Conservation (phyloP, 768 basidiomycete genomes). For the Coprinopsis marcescibilis region DNA sequence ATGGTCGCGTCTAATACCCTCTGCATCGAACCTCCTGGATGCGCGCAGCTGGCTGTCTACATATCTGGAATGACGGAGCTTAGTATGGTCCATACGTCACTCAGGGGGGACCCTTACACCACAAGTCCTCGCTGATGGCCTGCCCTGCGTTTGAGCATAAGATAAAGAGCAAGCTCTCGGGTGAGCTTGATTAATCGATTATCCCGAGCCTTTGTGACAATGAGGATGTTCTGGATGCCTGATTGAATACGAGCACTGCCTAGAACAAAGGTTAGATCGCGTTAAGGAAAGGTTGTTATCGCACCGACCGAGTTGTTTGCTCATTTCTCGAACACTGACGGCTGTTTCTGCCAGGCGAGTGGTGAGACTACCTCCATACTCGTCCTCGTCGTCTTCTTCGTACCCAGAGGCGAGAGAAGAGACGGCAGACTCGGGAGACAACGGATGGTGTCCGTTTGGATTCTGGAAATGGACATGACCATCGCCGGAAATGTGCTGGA, state of each 20-base stretch:
- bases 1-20: conserved; percentile 77
- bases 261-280: conserved; percentile 26
- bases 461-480: conserved; percentile 5
- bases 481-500: conserved; percentile 26
- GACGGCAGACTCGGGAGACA: conserved; percentile 10
- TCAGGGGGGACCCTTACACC: conserved; percentile 48
- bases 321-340: conserved; percentile 96
- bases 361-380: conserved; percentile 74
- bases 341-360: conserved; percentile 95
- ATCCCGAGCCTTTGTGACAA: conserved; percentile 97
- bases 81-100: conserved; percentile 6
- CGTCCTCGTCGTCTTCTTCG: conserved; percentile 56
- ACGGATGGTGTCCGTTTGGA: conserved; percentile 2
- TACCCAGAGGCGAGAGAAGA: conserved; percentile 19
- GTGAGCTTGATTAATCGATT: conserved; percentile 95
- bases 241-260: conserved; percentile 89
- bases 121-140: conserved; percentile 71
- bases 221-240: conserved; percentile 87
- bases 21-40: conserved; percentile 92
- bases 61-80: conserved; percentile 50
- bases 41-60: conserved; percentile 87
- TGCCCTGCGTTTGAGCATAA: conserved; percentile 81
- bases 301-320: conserved; percentile 87
- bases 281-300: conserved; percentile 1
- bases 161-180: conserved; percentile 86